Percentiles rank a stretch among this genome's conserved stretches.
These are phyloP conservation scores for Graphilbum sp. DNA, from an alignment of 2,329 filamentous ascomycete species.

Conservation along the genomic window DNA sequence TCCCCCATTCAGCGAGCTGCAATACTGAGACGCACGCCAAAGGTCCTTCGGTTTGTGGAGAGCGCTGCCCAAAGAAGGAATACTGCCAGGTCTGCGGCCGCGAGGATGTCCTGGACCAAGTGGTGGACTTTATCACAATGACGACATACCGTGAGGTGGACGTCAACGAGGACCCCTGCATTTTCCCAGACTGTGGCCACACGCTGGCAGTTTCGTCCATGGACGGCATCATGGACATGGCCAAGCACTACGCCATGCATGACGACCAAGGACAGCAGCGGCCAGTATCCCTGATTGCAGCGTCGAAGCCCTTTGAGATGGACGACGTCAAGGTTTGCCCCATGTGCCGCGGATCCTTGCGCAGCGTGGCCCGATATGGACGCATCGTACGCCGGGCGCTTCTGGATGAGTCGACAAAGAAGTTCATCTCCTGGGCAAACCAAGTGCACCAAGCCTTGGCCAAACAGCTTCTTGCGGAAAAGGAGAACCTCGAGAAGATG, in stretches of 20 bases:
- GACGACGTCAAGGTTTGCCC: constrained; percentile 25
- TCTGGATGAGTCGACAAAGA: constrained; percentile 47
- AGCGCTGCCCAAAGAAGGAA: constrained; percentile 32
- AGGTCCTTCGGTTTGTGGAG: constrained; percentile 44
- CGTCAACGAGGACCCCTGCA: constrained; percentile 40
- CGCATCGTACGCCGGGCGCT: constrained; percentile 42
- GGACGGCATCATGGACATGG: constrained; percentile 43
- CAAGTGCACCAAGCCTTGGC: constrained; percentile 19
- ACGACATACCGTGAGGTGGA: constrained; percentile 39
- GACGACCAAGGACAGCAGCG: constrained; percentile 14
- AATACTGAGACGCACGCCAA: background rate
- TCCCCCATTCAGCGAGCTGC: background rate
- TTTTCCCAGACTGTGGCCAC: constrained; percentile 48
- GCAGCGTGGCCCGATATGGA: constrained; percentile 40
- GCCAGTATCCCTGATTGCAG: background rate
- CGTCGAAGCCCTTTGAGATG: background rate
- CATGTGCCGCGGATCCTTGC: constrained; percentile 30
- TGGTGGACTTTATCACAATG: constrained; percentile 40
- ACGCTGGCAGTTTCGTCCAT: constrained; percentile 42
- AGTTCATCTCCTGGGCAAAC: constrained; percentile 33
- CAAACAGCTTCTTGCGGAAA: constrained; percentile 11
- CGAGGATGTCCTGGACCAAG: constrained; percentile 15
- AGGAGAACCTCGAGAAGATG: constrained; percentile 12
- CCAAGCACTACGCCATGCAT: constrained; percentile 18
- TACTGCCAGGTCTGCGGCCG: constrained; percentile 42